A percentile compares a stretch with the other conserved stretches of the same genome.
Evolutionary conservation across 73 alveolate genomes (phyloP).

Genomic region (Uronychia binucleata): DNA sequence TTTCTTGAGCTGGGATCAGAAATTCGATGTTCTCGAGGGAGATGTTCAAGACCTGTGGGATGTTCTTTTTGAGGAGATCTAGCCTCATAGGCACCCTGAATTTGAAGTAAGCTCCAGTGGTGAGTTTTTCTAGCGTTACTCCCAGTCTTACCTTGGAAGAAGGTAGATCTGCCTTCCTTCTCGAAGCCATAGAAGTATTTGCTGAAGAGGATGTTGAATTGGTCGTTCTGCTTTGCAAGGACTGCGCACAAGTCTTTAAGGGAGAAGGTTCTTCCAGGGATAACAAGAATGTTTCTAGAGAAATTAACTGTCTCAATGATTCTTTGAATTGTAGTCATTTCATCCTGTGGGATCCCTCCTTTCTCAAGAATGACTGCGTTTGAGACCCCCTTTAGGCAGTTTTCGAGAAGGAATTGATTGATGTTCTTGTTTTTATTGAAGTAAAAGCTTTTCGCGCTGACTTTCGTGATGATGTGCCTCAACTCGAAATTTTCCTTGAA

Average conservation of each 20-base stretch:
- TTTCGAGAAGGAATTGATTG: slow-evolving; percentile 52
- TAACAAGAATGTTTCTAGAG: slow-evolving; percentile 23
- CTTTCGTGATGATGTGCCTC: slow-evolving; percentile 50
- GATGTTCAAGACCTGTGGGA: slow-evolving; percentile 17
- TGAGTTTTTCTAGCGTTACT: slow-evolving; percentile 2
- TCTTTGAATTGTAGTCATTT: slow-evolving; percentile 18
- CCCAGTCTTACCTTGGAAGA: neutral
- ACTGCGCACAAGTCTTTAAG: slow-evolving; percentile 35
- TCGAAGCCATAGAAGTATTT: slow-evolving; percentile 67
- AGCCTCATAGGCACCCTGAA: slow-evolving; percentile 31
- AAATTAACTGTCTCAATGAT: slow-evolving; percentile 37
- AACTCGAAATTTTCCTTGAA: slow-evolving; percentile 40
- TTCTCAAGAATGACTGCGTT: slow-evolving; percentile 47
- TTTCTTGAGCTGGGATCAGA: neutral
- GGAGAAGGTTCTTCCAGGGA: slow-evolving; percentile 31
- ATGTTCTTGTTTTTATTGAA: slow-evolving; percentile 44
- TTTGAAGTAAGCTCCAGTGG: slow-evolving; percentile 10
- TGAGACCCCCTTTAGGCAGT: slow-evolving; percentile 61
- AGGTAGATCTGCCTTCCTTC: slow-evolving; percentile 58
- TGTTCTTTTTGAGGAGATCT: neutral
- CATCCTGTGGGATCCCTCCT: slow-evolving; percentile 14
- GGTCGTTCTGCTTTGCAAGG: slow-evolving; percentile 14
- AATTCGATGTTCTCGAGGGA: slow-evolving; percentile 3
- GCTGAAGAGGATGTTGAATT: slow-evolving; percentile 43
- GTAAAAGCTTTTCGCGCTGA: slow-evolving; percentile 55